Conservation (phyloP, 2,329 filamentous ascomycete species). For the Teratosphaeria destructans region DNA sequence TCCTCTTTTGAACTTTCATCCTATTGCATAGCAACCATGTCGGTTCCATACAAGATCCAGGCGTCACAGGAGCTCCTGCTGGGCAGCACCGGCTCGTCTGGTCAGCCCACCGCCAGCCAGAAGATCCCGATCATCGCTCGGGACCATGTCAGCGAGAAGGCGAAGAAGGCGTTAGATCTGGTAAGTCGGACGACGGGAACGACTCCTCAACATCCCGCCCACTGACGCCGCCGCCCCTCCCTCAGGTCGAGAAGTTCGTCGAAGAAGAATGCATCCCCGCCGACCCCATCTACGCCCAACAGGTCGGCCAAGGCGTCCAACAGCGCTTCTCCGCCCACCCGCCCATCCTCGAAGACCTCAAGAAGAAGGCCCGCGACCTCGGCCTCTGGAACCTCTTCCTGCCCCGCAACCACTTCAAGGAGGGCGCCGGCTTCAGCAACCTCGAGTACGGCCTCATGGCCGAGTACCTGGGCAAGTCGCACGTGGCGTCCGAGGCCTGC, state of each 20-base stretch:
- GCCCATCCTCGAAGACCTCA: conserved; percentile 75
- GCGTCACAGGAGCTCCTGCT: conserved; percentile 24
- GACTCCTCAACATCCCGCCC: neutral
- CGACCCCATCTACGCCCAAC: conserved; percentile 69
- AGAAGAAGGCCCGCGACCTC: conserved; percentile 67
- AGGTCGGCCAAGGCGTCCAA: conserved; percentile 60
- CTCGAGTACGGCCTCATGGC: conserved; percentile 97
- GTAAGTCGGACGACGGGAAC: conserved; percentile 28
- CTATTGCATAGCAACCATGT: conserved; percentile 18
- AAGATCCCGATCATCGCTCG: conserved; percentile 48
- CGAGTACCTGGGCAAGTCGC: conserved; percentile 82
- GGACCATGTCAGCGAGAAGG: conserved; percentile 68
- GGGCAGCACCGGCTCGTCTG: conserved; percentile 8
- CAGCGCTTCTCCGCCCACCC: conserved; percentile 74
- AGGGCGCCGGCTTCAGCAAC: conserved; percentile 89
- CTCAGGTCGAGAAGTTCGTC: conserved; percentile 73
- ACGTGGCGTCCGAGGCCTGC: conserved; percentile 75
- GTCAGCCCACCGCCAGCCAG: conserved; percentile 39
- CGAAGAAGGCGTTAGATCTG: conserved; percentile 72
- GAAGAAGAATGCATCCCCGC: conserved; percentile 76
- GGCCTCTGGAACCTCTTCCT: conserved; percentile 99
- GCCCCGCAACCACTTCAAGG: conserved; percentile 86
- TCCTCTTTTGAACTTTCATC: neutral
- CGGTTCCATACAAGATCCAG: conserved; percentile 27
- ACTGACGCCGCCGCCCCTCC: neutral